Evolutionary conservation across 2,329 filamentous ascomycete species (phyloP), one percentile per base, ranked within the genome.

Genomic region (Calonectria henricotiae): DNA sequence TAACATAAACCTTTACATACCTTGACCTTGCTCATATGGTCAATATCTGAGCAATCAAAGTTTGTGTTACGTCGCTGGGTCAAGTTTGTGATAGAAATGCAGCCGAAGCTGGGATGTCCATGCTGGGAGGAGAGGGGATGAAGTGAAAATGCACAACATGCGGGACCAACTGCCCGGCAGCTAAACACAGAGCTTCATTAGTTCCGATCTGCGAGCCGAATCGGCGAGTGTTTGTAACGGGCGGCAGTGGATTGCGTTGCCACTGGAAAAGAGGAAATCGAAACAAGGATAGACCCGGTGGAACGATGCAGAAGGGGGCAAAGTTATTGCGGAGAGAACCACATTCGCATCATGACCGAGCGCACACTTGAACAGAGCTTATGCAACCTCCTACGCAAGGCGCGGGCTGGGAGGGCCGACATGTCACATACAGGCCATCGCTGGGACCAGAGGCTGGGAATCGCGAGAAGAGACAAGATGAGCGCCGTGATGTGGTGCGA

Each of bases 391-490:
- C 39, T 61, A 37, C 55, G 39, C 25, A 30, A 32, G 13, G 23
- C 37, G 23, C 37, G 23, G 20, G 41, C 23, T 46, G 5, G 30
- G 17, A 37, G 63, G 32, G 43, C 51, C 51, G 64, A 67, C 64
- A 41, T 51, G 64, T 51, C 55, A 67, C 44, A 67, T 55, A 47
- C 8, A 23, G 35, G 27, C 25, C 23, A 7, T 27, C 20, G 32
- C 58, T 17, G 25, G 25, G 41, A 37, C 5, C 8, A 13, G 25
- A 62, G 55, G 41, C 27, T 49, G 41, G 65, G 61, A 15, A 27
- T 12, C 13, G 70, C 62, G 68, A 47, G 66, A 71, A 71, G 70
- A 66, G 70, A 60, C 62, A 68, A 68, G 46, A 71, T 15, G 39
- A 30, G n/a, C 6, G 44, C 30, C 20, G n/a, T n/a, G 39, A 23